Base-by-base conservation (phyloP, 2,329 filamentous ascomycete genomes). In the Aureobasidium sp. region DNA sequence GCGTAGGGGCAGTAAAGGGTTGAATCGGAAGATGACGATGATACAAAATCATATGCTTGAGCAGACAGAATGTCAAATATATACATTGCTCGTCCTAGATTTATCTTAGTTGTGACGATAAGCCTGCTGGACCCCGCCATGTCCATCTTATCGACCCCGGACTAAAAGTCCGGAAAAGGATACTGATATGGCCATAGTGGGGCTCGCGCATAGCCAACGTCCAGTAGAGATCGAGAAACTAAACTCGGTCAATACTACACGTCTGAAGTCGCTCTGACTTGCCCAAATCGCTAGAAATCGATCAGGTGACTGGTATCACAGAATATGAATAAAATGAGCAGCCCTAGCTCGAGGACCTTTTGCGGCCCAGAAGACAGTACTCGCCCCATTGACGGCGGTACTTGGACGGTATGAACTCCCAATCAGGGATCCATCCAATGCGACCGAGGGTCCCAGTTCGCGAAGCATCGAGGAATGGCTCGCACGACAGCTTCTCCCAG, bases 321-420 rank as follows among this genome's bases (percentile, higher is more conserved):
- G 20, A 27, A 48, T 39, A 39, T 29, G 34, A 22, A 58, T 5
- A 14, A n/a, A 58, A 20, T 22, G 14, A 8, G 7, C 12, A 51
- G 42, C 31, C 48, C 49, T 62, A 56, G 9, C 22, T 45, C 41
- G 53, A 27, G 47, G 57, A 27, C 27, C 59, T 64, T 69, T 78
- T 84, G 66, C 84, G 83, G 69, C 83, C 83, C 66, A 97, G 76
- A 58, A 99, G 79, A 73, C 94, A 99, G 74, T 97, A 95, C 59
- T 85, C 81, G 20, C 91, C 94, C 91, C 92, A 97, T 74, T 85
- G 86, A 62, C 93, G 84, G 68, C 81, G 84, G 66, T 85, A 87
- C 63, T 80, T 81, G 45, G 85, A 80, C 0, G 92, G 91, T 15
- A 96, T 77, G 42, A 90, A 75, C 0, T 81, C 76, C 65, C 85